Evolutionary conservation across 2,329 filamentous ascomycete genomes (phyloP), one percentile per base, ranked within the genome.

Genomic region (Erysiphe pisi): DNA sequence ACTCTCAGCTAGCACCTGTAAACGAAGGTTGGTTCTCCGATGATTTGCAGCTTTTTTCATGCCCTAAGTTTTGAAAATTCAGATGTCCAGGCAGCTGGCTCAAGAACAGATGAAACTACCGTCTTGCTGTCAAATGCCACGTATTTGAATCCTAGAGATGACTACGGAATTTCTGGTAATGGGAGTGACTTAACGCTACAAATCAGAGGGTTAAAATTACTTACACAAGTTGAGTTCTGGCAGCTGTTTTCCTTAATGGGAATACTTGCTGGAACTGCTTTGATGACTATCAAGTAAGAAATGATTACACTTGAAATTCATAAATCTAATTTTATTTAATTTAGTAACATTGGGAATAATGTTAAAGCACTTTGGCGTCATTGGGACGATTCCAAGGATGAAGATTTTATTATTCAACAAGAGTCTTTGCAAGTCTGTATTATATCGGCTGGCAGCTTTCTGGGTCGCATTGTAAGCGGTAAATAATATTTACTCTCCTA

Each of bases 251-350:
- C 43, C 77, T 89, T 97, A 79, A 92, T 99, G 87, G 93, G 90
- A 58, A 87, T 97, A n/a, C 85, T 98, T 78, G 93, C 93, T 7
- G 95, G 95, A 76, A 91, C 97, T 80, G 95, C 95, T 16, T 85
- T 99, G 79, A 99, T 99, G 95, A 98, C 94, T 0, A 99, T 99
- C 84, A 99, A 99, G 93, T 97, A 86, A 83, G 91, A 85, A 36
- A 52, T 9, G 20, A 11, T 45, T 14, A 1, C 8, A 49, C 49
- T 28, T n/a, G 31, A 11, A 31, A 36, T 20, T 47, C 40, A 7
- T 7, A 20, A 18, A n/a, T 18, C 43, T 45, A 49, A 77, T 79
- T 31, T 78, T 52, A 14, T 45, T 36, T 22, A 20, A 22, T n/a
- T n/a, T 80, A 97, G 93, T 84, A 99, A 99, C 80, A 97, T 98